These are phyloP conservation scores for Metschnikowia arizonensis DNA, from an alignment of 805 yeast genomes.

Conservation along the genomic window DNA sequence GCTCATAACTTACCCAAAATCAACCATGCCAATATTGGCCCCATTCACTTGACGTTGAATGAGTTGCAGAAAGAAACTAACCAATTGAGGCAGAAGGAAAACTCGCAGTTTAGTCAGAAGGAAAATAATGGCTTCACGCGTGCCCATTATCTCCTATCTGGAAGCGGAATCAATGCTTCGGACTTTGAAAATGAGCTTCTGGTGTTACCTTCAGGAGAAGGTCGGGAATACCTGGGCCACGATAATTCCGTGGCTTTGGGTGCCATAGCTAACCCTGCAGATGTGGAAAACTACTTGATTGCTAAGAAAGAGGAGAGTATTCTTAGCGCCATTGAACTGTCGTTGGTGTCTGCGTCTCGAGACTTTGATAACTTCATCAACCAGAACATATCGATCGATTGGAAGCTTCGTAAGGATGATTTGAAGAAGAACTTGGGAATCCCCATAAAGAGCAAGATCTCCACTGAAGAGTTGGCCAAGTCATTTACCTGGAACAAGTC, in stretches of 20 bases:
- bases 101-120: slow-evolving; percentile 42
- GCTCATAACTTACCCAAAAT: slow-evolving; percentile 68
- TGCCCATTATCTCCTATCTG: slow-evolving; percentile 85
- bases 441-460: slow-evolving; percentile 13
- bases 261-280: neutral
- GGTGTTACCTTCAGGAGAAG: slow-evolving; percentile 18
- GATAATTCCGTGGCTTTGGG: neutral
- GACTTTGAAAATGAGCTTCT: slow-evolving; percentile 65
- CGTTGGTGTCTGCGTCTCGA: slow-evolving; percentile 64
- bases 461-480: slow-evolving; percentile 19
- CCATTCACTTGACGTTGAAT: slow-evolving; percentile 72
- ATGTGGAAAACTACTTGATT: slow-evolving; percentile 57
- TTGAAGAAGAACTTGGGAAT: slow-evolving; percentile 67
- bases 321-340: slow-evolving; percentile 75
- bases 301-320: slow-evolving; percentile 79
- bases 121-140: slow-evolving; percentile 45
- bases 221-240: neutral
- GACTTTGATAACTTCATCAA: slow-evolving; percentile 80
- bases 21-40: slow-evolving; percentile 61
- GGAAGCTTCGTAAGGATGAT: slow-evolving; percentile 75
- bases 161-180: slow-evolving; percentile 83
- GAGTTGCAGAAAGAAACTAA: slow-evolving; percentile 72
- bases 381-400: slow-evolving; percentile 71
- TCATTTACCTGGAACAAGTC: slow-evolving; percentile 36
- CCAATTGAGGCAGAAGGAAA: slow-evolving; percentile 44